Base-by-base conservation (phyloP, 2,329 filamentous ascomycete species). In the Teratosphaeria gauchensis region DNA sequence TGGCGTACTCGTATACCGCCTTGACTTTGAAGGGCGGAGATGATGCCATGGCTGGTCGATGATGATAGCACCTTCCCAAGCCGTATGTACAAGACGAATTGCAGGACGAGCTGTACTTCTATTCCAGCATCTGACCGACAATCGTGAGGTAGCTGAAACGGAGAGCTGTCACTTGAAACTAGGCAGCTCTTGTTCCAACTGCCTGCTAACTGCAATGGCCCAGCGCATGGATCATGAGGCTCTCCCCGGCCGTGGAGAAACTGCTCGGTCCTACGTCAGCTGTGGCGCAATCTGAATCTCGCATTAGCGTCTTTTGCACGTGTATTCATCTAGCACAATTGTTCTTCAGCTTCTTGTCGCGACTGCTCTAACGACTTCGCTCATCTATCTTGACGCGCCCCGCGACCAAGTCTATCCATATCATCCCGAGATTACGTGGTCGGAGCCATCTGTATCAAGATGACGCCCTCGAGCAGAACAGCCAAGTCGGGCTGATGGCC, bases 1-100 rank as follows among this genome's bases (percentile, higher is more conserved):
- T 97, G 72, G 82, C 80, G 79, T 99, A 99, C 74, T 97, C 92
- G 79, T 88, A 99, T 71, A 97, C 77, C 67, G 94, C 90, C 82
- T 92, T 95, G 79, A 99, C 94, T 77, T 90, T 95, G 81, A 96
- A 96, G 68, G 59, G 58, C 52, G 59, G 55, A 21, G 42, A 21
- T 16, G 42, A 21, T 16, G 42, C 42, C 42, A 48, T 48, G 42
- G 42, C 42, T 4, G 42, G n/a, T 48, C 38, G 12, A 19, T n/a
- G 38, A 14, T 42, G 38, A 46, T 46, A 6, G 11, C 11, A 35
- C 33, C 33, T 11, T 9, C 14, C 33, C 33, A 35, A 14, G 33
- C 33, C 14, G 33, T 35, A 35, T 35, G 33, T 35, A 35, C 33
- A 35, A 14, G 2, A 7, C 33, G 7, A 14, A 35, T 14, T 35